Percentiles rank a stretch among this genome's conserved stretches.
phyloP scores from a whole-genome alignment of 331 rosid species.

The Prunus yedoensis region DNA sequence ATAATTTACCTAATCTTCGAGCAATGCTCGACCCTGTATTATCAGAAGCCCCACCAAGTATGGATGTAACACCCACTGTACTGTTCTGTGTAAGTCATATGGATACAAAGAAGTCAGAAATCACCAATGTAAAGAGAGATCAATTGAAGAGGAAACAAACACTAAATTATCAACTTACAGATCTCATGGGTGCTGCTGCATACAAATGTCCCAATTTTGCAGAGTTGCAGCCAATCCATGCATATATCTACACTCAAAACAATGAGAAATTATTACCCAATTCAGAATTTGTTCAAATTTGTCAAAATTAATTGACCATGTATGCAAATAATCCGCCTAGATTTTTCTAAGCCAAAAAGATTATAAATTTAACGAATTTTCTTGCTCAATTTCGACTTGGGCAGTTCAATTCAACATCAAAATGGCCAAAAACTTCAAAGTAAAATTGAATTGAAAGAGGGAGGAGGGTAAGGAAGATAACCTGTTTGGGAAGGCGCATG shows the following conservation, averaged over 20 bases:
- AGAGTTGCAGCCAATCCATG: constrained; percentile 85
- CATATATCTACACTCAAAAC: constrained; percentile 59
- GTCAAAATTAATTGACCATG: neutral
- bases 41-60: constrained; percentile 84
- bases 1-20: constrained; percentile 59
- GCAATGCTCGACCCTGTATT: constrained; percentile 86
- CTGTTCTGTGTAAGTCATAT: constrained; percentile 44
- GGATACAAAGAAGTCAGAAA: neutral
- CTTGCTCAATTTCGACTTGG: neutral
- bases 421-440: neutral
- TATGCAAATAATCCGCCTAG: neutral
- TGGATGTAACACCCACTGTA: constrained; percentile 62
- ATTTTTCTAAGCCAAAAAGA: neutral
- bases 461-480: neutral
- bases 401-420: neutral
- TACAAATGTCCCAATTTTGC: constrained; percentile 73
- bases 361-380: neutral
- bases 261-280: neutral
- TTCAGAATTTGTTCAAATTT: constrained; percentile 1
- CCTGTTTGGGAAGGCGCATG: constrained; percentile 77
- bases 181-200: constrained; percentile 79
- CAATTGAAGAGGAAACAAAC: neutral
- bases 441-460: neutral
- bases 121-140: neutral
- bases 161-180: constrained; percentile 46